A percentile compares a stretch with the other conserved stretches of the same genome.
These are phyloP conservation scores for Malassezia caprae DNA, from an alignment of 1,284 basidiomycete species.

Conservation along the genomic window DNA sequence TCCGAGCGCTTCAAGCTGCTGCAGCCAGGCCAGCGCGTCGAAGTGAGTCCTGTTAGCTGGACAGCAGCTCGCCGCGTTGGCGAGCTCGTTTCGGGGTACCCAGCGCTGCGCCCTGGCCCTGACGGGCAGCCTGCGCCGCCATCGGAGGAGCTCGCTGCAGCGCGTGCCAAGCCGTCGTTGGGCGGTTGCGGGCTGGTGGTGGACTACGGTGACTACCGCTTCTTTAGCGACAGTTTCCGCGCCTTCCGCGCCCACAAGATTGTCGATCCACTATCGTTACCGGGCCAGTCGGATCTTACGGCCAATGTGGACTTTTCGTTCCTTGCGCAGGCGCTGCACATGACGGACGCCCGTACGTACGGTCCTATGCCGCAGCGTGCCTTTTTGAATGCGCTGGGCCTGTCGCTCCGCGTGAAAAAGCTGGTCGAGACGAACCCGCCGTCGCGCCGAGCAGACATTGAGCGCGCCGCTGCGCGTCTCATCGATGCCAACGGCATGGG, in stretches of 20 bases:
- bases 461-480: conserved; percentile 52
- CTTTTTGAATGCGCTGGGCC: conserved; percentile 58
- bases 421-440: conserved; percentile 12
- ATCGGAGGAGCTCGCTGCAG: conserved; percentile 5
- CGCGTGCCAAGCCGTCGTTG: conserved; percentile 23
- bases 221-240: conserved; percentile 70
- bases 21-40: conserved; percentile 38
- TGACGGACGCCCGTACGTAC: conserved; percentile 50
- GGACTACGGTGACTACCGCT: conserved; percentile 75
- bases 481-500: conserved; percentile 56
- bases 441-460: conserved; percentile 49
- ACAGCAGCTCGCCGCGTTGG: conserved; percentile 34
- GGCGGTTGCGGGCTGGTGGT: conserved; percentile 74
- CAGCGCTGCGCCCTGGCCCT: conserved; percentile 10
- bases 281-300: conserved; percentile 82
- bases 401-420: conserved; percentile 55
- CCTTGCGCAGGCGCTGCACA: conserved; percentile 63
- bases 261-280: conserved; percentile 71
- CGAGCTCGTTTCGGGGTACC: conserved; percentile 35
- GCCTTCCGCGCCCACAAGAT: conserved; percentile 81
- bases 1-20: conserved; percentile 30
- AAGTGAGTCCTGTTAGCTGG: conserved; percentile 41
- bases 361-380: conserved; percentile 61
- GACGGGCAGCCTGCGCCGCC: conserved; percentile 2
- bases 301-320: conserved; percentile 92